Evolutionary conservation across 371 early-diverging fungal species (phyloP), one percentile per base, ranked within the genome.

Genomic region (Lichtheimia corymbifera): DNA sequence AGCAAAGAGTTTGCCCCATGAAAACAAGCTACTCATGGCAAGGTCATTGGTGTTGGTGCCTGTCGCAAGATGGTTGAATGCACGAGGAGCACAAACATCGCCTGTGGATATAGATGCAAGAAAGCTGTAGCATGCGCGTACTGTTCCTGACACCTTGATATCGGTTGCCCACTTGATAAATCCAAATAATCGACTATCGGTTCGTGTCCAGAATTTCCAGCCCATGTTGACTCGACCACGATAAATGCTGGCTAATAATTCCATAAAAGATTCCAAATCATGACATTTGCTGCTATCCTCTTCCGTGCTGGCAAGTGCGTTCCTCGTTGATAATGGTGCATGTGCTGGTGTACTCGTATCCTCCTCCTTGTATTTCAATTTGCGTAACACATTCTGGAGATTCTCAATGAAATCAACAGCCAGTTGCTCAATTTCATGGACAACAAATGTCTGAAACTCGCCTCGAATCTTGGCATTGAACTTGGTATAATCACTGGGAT

Each of bases 91-190:
- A 64, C 73, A 75, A 1, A 52, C 42, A 28, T 69, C 68, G 12
- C 81, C 81, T 6, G 70, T 69, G 0, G 81, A 49, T n/a, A 80
- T 72, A 0, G 77, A 66, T 12, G 67, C 72, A 18, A 80, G 58
- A 20, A 80, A 63, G 50, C 66, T 61, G 74, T 66, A 70, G 62
- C 76, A 59, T 45, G 77, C 76, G 54, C 65, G 12, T 15, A 74
- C 68, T 27, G 77, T 77, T 0, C 61, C 52, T 0, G 63, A 52
- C 2, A 74, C 66, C 50, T 69, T 73, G 30, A 77, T 63, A 35
- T 83, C 83, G 1, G 86, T 71, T 9, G 86, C 83, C 89, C 92
- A 92, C 55, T 88, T 87, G 57, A 92, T 61, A 61, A 97, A 94
- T 30, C 81, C 74, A 28, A 83, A 74, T 45, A 93, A 74, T 11